Evolutionary conservation across 83 land plant species (phyloP).

Genomic region (Thuja plicata): DNA sequence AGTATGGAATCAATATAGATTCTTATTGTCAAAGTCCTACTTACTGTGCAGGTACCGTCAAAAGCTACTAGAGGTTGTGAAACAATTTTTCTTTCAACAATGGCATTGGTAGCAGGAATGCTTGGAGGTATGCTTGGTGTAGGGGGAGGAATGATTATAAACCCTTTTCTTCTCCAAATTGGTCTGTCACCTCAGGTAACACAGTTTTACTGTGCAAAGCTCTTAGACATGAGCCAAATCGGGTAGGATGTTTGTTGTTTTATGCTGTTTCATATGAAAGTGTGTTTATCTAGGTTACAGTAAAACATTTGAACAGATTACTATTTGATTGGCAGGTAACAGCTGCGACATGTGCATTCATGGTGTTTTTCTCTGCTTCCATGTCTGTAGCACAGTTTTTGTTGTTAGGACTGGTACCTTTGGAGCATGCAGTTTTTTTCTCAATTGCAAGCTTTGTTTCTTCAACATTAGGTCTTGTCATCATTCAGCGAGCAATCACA

Average conservation of each 20-base stretch:
- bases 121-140: conserved; percentile 85
- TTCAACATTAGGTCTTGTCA: conserved; percentile 56
- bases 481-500: conserved; percentile 51
- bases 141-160: conserved; percentile 89
- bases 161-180: conserved; percentile 75
- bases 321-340: conserved; percentile 34
- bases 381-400: conserved; percentile 84
- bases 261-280: not conserved
- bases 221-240: not conserved
- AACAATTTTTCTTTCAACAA: conserved; percentile 42
- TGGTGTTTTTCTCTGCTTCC: conserved; percentile 90
- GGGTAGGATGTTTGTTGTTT: not conserved
- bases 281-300: not conserved
- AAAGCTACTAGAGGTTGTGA: conserved; percentile 13
- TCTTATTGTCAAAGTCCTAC: not conserved
- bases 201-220: not conserved
- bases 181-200: conserved; percentile 80
- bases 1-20: not conserved
- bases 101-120: conserved; percentile 66
- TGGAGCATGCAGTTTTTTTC: conserved; percentile 46
- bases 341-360: conserved; percentile 65
- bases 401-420: conserved; percentile 66
- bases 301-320: not conserved
- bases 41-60: conserved; percentile 24
- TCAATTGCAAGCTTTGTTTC: conserved; percentile 60